phyloP scores from a whole-genome alignment of 805 yeast genomes.

The Metschnikowia corniflorae region DNA sequence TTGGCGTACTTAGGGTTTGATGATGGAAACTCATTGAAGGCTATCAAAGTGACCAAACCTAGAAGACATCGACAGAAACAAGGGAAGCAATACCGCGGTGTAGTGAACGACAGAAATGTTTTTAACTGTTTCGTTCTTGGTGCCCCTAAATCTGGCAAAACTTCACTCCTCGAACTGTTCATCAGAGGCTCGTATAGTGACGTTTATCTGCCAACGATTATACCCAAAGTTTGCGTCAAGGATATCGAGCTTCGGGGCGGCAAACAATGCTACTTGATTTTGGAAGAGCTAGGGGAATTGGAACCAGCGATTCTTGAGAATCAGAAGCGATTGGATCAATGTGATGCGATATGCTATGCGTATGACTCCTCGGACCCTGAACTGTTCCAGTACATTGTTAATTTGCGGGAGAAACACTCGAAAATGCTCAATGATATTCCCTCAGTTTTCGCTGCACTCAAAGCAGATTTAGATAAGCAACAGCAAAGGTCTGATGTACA shows the following conservation, averaged over 20 bases:
- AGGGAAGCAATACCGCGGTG: conserved; percentile 57
- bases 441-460: conserved; percentile 81
- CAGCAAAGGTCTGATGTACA: conserved; percentile 84
- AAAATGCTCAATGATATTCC: conserved; percentile 65
- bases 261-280: conserved; percentile 85
- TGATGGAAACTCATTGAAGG: conserved; percentile 33
- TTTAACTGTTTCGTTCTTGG: conserved; percentile 90
- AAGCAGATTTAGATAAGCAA: conserved; percentile 93
- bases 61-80: conserved; percentile 69
- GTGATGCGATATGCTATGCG: conserved; percentile 86
- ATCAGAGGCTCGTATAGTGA: conserved; percentile 70
- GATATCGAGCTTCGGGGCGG: conserved; percentile 94
- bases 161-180: conserved; percentile 79
- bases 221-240: conserved; percentile 80
- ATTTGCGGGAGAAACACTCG: conserved; percentile 58
- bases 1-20: conserved; percentile 89
- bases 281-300: conserved; percentile 86
- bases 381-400: conserved; percentile 78
- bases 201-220: conserved; percentile 73
- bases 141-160: conserved; percentile 81
- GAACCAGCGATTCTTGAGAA: conserved; percentile 82
- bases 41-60: conserved; percentile 79
- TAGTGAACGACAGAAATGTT: conserved; percentile 79
- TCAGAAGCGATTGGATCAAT: conserved; percentile 62
- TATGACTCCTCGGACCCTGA: conserved; percentile 97